A percentile compares a stretch with the other conserved stretches of the same genome.
phyloP scores from a whole-genome alignment of 306 rosid genomes.

The Cicer arietinum region DNA sequence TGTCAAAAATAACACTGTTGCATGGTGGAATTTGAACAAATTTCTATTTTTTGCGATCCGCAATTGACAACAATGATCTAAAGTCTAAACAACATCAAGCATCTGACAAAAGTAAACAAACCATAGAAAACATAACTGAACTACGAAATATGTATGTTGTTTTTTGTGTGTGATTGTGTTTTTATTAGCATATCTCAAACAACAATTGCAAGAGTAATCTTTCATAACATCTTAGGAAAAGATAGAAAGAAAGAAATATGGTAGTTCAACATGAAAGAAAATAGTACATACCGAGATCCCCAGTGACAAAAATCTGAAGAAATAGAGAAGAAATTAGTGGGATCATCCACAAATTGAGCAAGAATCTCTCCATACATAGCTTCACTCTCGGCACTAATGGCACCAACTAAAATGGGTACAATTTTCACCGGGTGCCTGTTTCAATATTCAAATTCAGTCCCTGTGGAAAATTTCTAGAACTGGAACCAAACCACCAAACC shows the following conservation, averaged over 20 bases:
- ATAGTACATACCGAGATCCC: slow-evolving; percentile 80
- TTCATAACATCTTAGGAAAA: background rate
- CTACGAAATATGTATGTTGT: background rate
- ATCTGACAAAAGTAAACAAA: slow-evolving; percentile 13
- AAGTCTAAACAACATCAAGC: slow-evolving; percentile 19
- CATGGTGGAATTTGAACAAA: too few species aligned
- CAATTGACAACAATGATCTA: background rate
- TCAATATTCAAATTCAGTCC: slow-evolving; percentile 43
- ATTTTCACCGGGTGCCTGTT: slow-evolving; percentile 80
- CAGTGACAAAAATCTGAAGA: slow-evolving; percentile 98
- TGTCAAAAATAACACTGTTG: too few species aligned
- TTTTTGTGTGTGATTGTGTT: background rate
- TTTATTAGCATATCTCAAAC: slow-evolving; percentile 13
- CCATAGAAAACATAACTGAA: slow-evolving; percentile 14
- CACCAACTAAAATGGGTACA: slow-evolving; percentile 93
- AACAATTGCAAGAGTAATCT: background rate
- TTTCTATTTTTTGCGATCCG: too few species aligned
- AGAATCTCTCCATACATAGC: slow-evolving; percentile 84
- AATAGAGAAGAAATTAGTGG: slow-evolving; percentile 77
- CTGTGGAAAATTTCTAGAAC: slow-evolving; percentile 25
- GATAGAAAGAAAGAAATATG: background rate
- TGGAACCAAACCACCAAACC: slow-evolving; percentile 26
- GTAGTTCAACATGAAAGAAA: slow-evolving; percentile 14
- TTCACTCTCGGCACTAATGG: slow-evolving; percentile 76
- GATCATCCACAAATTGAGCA: slow-evolving; percentile 83